Evolutionary conservation across 2,329 filamentous ascomycete genomes (phyloP).

Genomic region (Fusarium denticulatum): DNA sequence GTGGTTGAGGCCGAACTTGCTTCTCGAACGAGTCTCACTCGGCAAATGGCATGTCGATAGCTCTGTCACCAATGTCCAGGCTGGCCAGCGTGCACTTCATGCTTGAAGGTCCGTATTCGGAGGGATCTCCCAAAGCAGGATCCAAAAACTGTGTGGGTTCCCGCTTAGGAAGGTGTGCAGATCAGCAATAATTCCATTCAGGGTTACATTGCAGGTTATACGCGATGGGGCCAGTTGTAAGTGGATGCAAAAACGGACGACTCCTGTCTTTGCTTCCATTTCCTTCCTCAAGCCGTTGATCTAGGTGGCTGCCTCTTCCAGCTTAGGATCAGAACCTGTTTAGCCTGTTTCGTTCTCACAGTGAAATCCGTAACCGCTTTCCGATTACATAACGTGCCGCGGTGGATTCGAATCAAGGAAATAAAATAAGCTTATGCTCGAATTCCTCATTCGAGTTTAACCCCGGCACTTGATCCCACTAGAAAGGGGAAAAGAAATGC

Average conservation of each 20-base stretch:
- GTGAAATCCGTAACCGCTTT: not conserved
- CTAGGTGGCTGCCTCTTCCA: not conserved
- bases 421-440: not conserved
- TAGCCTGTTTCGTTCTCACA: not conserved
- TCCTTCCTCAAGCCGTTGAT: not conserved
- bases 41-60: not conserved
- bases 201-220: not conserved
- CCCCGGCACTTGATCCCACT: not conserved
- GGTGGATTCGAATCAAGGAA: not conserved
- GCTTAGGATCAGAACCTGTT: too few relatives aligned
- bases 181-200: not conserved
- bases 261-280: not conserved
- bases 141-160: not conserved
- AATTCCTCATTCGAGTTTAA: not conserved
- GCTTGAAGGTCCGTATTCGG: not conserved
- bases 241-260: not conserved
- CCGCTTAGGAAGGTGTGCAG: not conserved
- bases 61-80: not conserved
- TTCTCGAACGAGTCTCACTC: not conserved
- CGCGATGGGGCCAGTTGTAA: not conserved
- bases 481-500: not conserved
- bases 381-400: not conserved
- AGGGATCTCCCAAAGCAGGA: not conserved
- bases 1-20: not conserved
- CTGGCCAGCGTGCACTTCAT: not conserved